These are phyloP conservation scores for Aspergillus spinulosporus DNA, from an alignment of 2,329 filamentous ascomycete genomes.

Conservation along the genomic window DNA sequence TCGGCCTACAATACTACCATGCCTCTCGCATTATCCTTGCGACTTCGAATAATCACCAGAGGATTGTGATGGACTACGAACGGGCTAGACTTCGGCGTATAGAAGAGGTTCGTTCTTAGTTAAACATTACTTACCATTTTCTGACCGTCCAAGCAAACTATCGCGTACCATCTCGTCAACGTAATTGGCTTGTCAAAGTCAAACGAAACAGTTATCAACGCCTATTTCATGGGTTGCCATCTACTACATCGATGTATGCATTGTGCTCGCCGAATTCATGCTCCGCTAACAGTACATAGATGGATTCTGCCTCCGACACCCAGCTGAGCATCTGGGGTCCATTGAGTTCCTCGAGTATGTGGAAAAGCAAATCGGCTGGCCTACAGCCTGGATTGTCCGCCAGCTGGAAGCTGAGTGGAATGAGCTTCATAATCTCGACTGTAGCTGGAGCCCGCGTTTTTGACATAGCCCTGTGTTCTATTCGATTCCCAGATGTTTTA, in stretches of 20 bases:
- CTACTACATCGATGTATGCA: slow-evolving; percentile 35
- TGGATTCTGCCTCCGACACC: slow-evolving; percentile 34
- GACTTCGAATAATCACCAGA: slow-evolving; percentile 27
- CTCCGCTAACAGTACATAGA: slow-evolving; percentile 20
- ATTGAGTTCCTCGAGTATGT: slow-evolving; percentile 29
- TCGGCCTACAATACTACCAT: slow-evolving; percentile 44
- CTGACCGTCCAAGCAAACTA: slow-evolving; percentile 26
- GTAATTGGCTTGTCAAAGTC: slow-evolving; percentile 36
- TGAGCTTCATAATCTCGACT: slow-evolving; percentile 26
- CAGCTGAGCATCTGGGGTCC: slow-evolving; percentile 31
- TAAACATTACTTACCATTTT: neutral
- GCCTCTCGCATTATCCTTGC: slow-evolving; percentile 34
- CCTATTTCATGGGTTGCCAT: slow-evolving; percentile 37
- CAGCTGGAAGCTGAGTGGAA: slow-evolving; percentile 33
- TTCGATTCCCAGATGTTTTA: neutral
- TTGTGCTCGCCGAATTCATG: neutral
- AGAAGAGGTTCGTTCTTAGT: slow-evolving; percentile 26
- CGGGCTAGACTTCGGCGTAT: slow-evolving; percentile 28
- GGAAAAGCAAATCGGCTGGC: slow-evolving; percentile 34
- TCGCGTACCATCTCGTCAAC: slow-evolving; percentile 31
- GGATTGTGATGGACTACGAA: slow-evolving; percentile 29
- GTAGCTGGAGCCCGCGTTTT: slow-evolving; percentile 8
- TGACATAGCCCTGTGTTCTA: neutral
- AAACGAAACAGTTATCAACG: slow-evolving; percentile 37
- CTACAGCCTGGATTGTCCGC: slow-evolving; percentile 32